These are phyloP conservation scores for Diaporthe ampelina DNA, from an alignment of 2,329 filamentous ascomycete species.

Conservation along the genomic window DNA sequence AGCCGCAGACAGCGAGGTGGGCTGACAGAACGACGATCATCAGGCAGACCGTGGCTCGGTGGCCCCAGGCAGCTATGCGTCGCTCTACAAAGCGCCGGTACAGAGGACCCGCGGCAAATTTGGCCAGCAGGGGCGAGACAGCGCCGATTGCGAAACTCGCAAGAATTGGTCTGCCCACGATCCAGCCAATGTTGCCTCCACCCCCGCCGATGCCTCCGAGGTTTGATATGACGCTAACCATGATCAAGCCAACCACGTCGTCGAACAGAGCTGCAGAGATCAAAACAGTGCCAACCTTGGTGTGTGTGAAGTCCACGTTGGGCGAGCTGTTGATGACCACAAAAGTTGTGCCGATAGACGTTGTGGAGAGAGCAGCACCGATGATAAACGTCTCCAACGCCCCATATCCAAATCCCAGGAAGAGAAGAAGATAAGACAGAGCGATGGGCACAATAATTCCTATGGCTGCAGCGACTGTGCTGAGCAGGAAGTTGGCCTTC, in stretches of 20 bases:
- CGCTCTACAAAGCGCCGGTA: slow-evolving; percentile 52
- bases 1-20: slow-evolving; percentile 51
- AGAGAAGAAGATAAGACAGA: slow-evolving; percentile 58
- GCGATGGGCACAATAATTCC: slow-evolving; percentile 62
- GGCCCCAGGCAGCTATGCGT: slow-evolving; percentile 51
- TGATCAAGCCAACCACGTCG: slow-evolving; percentile 60
- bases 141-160: slow-evolving; percentile 54
- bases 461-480: slow-evolving; percentile 56
- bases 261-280: slow-evolving; percentile 62
- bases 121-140: slow-evolving; percentile 52
- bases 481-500: slow-evolving; percentile 59
- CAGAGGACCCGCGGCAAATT: slow-evolving; percentile 55
- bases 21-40: slow-evolving; percentile 51
- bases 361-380: slow-evolving; percentile 37
- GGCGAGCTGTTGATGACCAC: slow-evolving; percentile 50
- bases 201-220: slow-evolving; percentile 44
- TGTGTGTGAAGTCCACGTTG: slow-evolving; percentile 57
- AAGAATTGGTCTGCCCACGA: slow-evolving; percentile 55
- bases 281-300: slow-evolving; percentile 58
- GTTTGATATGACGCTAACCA: slow-evolving; percentile 50
- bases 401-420: slow-evolving; percentile 58
- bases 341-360: slow-evolving; percentile 43
- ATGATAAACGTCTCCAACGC: slow-evolving; percentile 40
- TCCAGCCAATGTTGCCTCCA: slow-evolving; percentile 51
- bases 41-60: slow-evolving; percentile 47